Conservation (phyloP, 1,284 basidiomycete species). For the Ustilago cynodontis region DNA sequence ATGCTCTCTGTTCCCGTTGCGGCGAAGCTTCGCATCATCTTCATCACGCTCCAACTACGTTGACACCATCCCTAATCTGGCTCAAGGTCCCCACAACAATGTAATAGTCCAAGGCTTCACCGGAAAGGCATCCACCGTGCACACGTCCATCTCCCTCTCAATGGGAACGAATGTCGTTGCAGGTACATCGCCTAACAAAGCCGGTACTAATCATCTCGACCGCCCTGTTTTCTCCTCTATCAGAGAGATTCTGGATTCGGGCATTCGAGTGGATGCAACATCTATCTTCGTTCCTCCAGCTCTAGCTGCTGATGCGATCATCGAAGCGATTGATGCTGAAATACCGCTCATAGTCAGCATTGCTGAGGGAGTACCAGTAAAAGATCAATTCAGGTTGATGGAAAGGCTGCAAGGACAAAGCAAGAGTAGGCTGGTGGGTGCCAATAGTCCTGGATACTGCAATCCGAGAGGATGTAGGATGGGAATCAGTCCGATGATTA, state of each 20-base stretch:
- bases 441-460: slow-evolving; percentile 57
- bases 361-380: slow-evolving; percentile 57
- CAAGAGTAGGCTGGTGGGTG: slow-evolving; percentile 52
- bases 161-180: slow-evolving; percentile 62
- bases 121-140: slow-evolving; percentile 55
- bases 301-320: slow-evolving; percentile 55
- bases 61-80: slow-evolving; percentile 48
- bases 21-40: slow-evolving; percentile 17
- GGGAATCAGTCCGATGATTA: slow-evolving; percentile 54
- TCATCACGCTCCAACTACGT: slow-evolving; percentile 19
- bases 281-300: slow-evolving; percentile 60
- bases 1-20: background rate
- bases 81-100: slow-evolving; percentile 43
- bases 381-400: slow-evolving; percentile 60
- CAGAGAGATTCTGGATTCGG: slow-evolving; percentile 35
- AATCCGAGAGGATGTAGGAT: slow-evolving; percentile 57
- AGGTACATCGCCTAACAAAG: slow-evolving; percentile 54
- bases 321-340: slow-evolving; percentile 59
- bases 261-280: slow-evolving; percentile 45
- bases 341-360: slow-evolving; percentile 58
- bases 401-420: slow-evolving; percentile 51
- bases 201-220: slow-evolving; percentile 38
- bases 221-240: slow-evolving; percentile 53
- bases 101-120: slow-evolving; percentile 63
- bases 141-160: slow-evolving; percentile 49